A percentile compares a stretch with the other conserved stretches of the same genome.
These are phyloP conservation scores for Verticillium longisporum DNA, from an alignment of 2,329 filamentous ascomycete species.

Conservation along the genomic window DNA sequence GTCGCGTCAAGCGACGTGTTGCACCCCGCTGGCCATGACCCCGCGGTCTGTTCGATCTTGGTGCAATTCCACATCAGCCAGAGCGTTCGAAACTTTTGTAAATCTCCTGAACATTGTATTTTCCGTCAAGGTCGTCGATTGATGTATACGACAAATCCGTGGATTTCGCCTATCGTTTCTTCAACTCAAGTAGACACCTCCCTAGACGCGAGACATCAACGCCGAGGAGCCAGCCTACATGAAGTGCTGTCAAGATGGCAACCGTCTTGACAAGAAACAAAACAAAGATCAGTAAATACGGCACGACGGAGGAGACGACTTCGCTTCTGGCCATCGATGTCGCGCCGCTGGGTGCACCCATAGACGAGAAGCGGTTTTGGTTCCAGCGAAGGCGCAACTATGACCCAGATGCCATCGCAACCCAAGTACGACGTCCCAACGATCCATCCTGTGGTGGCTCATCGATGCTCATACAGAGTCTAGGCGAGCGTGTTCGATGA, in stretches of 20 bases:
- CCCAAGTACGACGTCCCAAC: constrained; percentile 9
- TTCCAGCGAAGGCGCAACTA: constrained; percentile 21
- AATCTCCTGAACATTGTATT: not conserved
- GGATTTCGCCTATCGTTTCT: not conserved
- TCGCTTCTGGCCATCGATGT: constrained; percentile 14
- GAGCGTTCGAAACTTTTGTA: not conserved
- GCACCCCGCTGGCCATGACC: not conserved
- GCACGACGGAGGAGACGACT: constrained; percentile 3
- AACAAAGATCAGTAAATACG: not conserved
- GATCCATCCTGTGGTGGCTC: not conserved
- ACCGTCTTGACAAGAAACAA: constrained; percentile 8
- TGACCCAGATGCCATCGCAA: constrained; percentile 25
- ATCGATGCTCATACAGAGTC: not conserved
- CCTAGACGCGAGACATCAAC: not conserved
- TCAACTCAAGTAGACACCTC: not conserved
- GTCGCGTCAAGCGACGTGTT: not conserved
- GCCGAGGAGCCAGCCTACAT: not conserved
- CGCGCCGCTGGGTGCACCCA: constrained; percentile 16
- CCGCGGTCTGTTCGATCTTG: not conserved
- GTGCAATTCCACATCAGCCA: not conserved
- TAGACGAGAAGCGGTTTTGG: constrained; percentile 22
- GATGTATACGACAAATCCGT: not conserved
- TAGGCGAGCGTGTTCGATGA: constrained; percentile 31
- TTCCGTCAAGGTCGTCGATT: not conserved
- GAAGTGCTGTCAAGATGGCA: constrained; percentile 3